Base-by-base conservation (phyloP, 495 filamentous ascomycete genomes). In the Oidiodendron maius region DNA sequence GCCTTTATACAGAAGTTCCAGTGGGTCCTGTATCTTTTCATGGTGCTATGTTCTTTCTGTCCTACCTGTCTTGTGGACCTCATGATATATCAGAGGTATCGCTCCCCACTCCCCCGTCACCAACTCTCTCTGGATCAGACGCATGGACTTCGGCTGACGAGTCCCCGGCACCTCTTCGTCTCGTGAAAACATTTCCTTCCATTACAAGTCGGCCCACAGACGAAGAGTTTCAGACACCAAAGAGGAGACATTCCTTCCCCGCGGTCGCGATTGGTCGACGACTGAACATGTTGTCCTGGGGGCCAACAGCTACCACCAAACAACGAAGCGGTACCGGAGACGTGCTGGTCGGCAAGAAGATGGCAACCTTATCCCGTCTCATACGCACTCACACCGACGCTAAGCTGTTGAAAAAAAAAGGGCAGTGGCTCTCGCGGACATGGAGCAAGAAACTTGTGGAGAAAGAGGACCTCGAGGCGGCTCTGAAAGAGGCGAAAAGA, bases 211-310 rank as follows among this genome's bases (percentile, higher is more conserved):
- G 40, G 26, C 40, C 40, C 21, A 42, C 4, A 24, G 17, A 42
- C 12, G 40, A 42, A 9, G 16, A 2, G 6, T 10, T 42, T 25
- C 16, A 4, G 40, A 42, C 6, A 23, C 18, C 40, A 25, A 42
- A 42, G 40, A 42, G 40, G 21, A 42, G 40, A 24, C 16, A n/a
- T 4, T 42, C 40, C 3, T 42, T 42, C 3, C 40, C 40, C 20
- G 26, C n/a, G 20, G 26, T 8, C 28, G n/a, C n/a, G n/a, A n/a
- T n/a, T n/a, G n/a, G n/a, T n/a, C n/a, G n/a, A n/a, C n/a, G n/a
- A n/a, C n/a, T 32, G 6, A n/a, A 25, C 9, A 24, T 42, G 28
- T 32, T n/a, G 20, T 24, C 18, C 40, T 42, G 40, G 40, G 2
- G 23, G 17, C 6, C 23, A 21, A 41, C 21, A 42, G 40, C 40